Percentiles rank a stretch among this genome's conserved stretches.
phyloP scores from a whole-genome alignment of 106 monocot genomes.

The Dioscorea alata region DNA sequence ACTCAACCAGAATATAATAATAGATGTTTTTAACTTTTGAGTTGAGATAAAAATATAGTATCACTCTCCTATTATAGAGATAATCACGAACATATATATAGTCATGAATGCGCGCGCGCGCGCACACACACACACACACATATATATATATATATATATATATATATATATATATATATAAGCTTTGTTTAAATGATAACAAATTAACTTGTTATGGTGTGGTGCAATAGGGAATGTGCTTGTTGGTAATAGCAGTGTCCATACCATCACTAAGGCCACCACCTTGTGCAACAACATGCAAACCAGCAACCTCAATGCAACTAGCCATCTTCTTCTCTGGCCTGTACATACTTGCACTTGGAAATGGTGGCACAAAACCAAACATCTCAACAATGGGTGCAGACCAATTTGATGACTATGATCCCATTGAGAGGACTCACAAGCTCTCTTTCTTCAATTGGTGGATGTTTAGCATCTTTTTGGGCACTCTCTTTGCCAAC shows the following conservation, averaged over 20 bases:
- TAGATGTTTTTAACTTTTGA: no score
- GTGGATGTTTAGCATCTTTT: slow-evolving; percentile 63
- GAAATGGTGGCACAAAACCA: slow-evolving; percentile 51
- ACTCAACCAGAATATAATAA: no score
- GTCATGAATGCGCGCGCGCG: no score
- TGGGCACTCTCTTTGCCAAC: slow-evolving; percentile 52
- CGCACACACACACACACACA: no score
- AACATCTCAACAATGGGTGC: slow-evolving; percentile 62
- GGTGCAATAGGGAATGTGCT: slow-evolving; percentile 22
- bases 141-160: no score
- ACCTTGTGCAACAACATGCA: slow-evolving; percentile 17
- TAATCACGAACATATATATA: no score
- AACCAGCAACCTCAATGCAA: slow-evolving; percentile 25
- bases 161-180: no score
- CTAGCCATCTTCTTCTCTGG: slow-evolving; percentile 33
- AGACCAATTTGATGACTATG: slow-evolving; percentile 56
- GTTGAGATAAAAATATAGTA: no score
- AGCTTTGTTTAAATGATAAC: no score
- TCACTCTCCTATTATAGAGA: no score
- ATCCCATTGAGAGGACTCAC: slow-evolving; percentile 31
- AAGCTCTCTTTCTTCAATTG: slow-evolving; percentile 71
- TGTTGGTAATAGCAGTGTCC: slow-evolving; percentile 36
- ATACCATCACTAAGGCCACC: slow-evolving; percentile 40
- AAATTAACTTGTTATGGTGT: no score
- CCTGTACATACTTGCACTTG: slow-evolving; percentile 49